Base-by-base conservation (phyloP, 257 asterid genomes). In the Gentiana straminea region DNA sequence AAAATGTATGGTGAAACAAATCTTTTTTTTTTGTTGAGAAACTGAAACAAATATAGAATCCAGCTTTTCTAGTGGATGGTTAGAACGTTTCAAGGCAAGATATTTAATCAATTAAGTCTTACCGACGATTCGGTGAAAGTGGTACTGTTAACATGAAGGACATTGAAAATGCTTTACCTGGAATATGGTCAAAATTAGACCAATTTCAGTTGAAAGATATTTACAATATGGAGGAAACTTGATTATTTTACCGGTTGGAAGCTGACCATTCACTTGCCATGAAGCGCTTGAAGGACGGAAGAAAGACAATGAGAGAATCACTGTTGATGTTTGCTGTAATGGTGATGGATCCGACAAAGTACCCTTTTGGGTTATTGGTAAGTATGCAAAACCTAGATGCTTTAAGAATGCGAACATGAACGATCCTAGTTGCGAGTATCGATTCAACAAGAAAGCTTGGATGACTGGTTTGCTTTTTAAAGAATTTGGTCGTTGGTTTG, bases 301-400 rank as follows among this genome's bases (percentile, higher is more conserved):
- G 12, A 45, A 45, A 45, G 49, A 45, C 12, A 45, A 45, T 45
- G 49, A 45, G 49, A 1, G 49, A 45, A 45, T 45, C 12, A 45
- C 12, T 45, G 12, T 45, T 45, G 49, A 1, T 45, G 49, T 45
- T 45, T 45, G 49, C 12, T 45, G 54, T 15, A 51, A 51, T 51
- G 33, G 54, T 51, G 54, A 51, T 51, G 54, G 13, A 51, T 51
- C 54, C 13, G 33, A 51, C 54, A 51, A 51, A 51, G 54, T 51
- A 24, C 33, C n/a, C 24, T 0, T 24, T 24, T 24, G 24, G 24
- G 24, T 24, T 24, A 24, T 24, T 24, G 24, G 24, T 24, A 24
- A 24, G 24, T 24, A 24, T 24, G 24, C 24, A 24, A 24, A 24
- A 24, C 24, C 24, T 24, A 24, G 24, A 24, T 24, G 24, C 24